Evolutionary conservation across 2,329 filamentous ascomycete species (phyloP).

Genomic region (Macrophomina pseudophaseolina): DNA sequence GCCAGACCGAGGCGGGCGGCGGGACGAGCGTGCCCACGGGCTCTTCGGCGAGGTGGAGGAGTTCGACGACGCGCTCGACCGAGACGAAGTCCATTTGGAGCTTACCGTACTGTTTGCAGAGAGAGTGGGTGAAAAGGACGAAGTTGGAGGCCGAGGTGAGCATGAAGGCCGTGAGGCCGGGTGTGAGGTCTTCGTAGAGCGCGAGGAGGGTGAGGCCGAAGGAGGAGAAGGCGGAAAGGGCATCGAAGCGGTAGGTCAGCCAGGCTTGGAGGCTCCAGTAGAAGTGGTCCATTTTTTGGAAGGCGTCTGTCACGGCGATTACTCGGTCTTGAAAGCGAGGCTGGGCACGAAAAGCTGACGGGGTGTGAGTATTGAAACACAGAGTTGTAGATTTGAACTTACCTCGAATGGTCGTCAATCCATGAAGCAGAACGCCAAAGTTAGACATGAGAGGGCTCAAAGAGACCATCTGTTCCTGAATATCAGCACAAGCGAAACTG

Average conservation of each 20-base stretch:
- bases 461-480: slow-evolving; percentile 69
- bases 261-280: slow-evolving; percentile 88
- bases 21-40: slow-evolving; percentile 68
- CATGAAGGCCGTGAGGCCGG: slow-evolving; percentile 83
- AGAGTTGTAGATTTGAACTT: background rate
- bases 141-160: slow-evolving; percentile 71
- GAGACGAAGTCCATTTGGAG: slow-evolving; percentile 93
- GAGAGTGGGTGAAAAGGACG: slow-evolving; percentile 70
- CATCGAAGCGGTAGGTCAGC: slow-evolving; percentile 80
- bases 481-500: slow-evolving; percentile 25
- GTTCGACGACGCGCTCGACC: slow-evolving; percentile 82
- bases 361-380: background rate
- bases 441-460: slow-evolving; percentile 89
- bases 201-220: slow-evolving; percentile 76
- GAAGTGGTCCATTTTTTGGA: slow-evolving; percentile 95
- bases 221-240: slow-evolving; percentile 73
- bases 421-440: slow-evolving; percentile 85
- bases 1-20: slow-evolving; percentile 75
- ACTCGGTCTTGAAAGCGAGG: slow-evolving; percentile 79
- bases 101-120: slow-evolving; percentile 81
- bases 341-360: slow-evolving; percentile 76
- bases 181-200: slow-evolving; percentile 73
- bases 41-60: slow-evolving; percentile 80
- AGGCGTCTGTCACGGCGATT: slow-evolving; percentile 80
- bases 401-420: slow-evolving; percentile 77